Evolutionary conservation across 2,329 filamentous ascomycete genomes (phyloP).

Genomic region (Exophiala lecanii-corni): DNA sequence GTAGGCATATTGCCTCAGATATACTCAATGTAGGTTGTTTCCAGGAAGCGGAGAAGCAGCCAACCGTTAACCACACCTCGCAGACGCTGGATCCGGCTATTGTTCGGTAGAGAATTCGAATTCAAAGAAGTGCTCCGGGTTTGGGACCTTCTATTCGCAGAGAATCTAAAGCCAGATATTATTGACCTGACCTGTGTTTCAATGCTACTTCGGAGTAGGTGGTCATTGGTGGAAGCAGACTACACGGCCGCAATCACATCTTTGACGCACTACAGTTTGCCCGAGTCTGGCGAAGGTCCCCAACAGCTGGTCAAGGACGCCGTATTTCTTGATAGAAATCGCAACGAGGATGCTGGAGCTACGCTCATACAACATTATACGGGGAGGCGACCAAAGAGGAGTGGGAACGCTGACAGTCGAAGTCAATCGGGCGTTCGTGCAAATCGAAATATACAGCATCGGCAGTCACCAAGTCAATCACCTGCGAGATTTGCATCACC

Average conservation of each 20-base stretch:
- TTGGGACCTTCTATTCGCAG: conserved; percentile 88
- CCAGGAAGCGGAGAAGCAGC: background rate
- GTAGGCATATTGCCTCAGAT: conserved; percentile 95
- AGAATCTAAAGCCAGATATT: conserved; percentile 73
- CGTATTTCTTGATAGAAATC: conserved; percentile 47
- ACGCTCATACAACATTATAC: conserved; percentile 46
- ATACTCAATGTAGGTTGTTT: conserved; percentile 71
- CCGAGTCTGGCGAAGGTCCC: conserved; percentile 58
- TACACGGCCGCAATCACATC: conserved; percentile 80
- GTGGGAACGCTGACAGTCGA: conserved; percentile 21
- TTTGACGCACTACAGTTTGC: conserved; percentile 76
- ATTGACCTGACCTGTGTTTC: conserved; percentile 89
- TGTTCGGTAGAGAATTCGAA: conserved; percentile 90
- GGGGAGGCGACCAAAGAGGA: conserved; percentile 37
- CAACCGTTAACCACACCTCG: conserved; percentile 1
- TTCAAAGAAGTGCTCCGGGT: conserved; percentile 78
- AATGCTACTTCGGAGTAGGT: conserved; percentile 88
- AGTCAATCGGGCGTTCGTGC: conserved; percentile 21
- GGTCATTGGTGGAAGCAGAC: conserved; percentile 80
- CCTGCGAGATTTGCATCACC: conserved; percentile 34
- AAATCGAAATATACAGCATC: conserved; percentile 21
- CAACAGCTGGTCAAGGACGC: conserved; percentile 84
- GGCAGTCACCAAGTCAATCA: conserved; percentile 34
- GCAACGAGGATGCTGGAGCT: conserved; percentile 39
- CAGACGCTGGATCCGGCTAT: conserved; percentile 85